These are phyloP conservation scores for Petasospora rhodanensis DNA, from an alignment of 1,139 yeast genomes.

Conservation along the genomic window DNA sequence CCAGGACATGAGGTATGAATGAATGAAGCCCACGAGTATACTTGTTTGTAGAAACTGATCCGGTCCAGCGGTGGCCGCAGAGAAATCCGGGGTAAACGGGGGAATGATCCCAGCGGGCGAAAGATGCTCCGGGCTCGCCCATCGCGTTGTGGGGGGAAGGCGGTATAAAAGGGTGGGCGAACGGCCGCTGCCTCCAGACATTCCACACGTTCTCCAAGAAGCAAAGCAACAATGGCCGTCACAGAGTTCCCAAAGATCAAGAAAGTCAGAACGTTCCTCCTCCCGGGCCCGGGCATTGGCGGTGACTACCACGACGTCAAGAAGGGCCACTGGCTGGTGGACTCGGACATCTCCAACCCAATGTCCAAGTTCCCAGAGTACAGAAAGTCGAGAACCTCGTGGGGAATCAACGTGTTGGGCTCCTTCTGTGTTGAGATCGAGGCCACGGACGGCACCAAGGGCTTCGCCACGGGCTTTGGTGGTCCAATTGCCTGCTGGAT, in stretches of 20 bases:
- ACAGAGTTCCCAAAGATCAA: slow-evolving; percentile 39
- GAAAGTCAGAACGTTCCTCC: slow-evolving; percentile 37
- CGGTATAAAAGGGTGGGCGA: too few relatives aligned
- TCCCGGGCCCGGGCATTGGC: slow-evolving; percentile 41
- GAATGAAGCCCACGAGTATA: too few relatives aligned
- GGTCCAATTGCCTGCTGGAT: slow-evolving; percentile 50
- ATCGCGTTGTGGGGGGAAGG: too few relatives aligned
- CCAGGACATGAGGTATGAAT: slow-evolving; percentile 11
- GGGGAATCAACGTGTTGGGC: slow-evolving; percentile 50
- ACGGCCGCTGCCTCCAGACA: too few relatives aligned
- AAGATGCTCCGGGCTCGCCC: too few relatives aligned
- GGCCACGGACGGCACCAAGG: slow-evolving; percentile 43
- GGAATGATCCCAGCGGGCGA: too few relatives aligned
- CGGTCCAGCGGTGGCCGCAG: too few relatives aligned
- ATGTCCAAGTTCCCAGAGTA: slow-evolving; percentile 44
- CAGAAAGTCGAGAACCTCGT: slow-evolving; percentile 39
- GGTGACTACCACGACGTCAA: slow-evolving; percentile 48
- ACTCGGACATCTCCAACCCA: slow-evolving; percentile 41
- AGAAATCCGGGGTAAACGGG: too few relatives aligned
- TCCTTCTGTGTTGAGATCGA: slow-evolving; percentile 45
- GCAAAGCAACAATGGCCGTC: slow-evolving; percentile 8
- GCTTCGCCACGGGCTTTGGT: slow-evolving; percentile 47
- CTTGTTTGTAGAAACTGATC: too few relatives aligned
- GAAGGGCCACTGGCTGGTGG: slow-evolving; percentile 45
- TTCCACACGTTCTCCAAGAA: neutral